Percentiles rank a stretch among this genome's conserved stretches.
Conservation (phyloP, 306 rosid genomes). For the Medicago lupulina region DNA sequence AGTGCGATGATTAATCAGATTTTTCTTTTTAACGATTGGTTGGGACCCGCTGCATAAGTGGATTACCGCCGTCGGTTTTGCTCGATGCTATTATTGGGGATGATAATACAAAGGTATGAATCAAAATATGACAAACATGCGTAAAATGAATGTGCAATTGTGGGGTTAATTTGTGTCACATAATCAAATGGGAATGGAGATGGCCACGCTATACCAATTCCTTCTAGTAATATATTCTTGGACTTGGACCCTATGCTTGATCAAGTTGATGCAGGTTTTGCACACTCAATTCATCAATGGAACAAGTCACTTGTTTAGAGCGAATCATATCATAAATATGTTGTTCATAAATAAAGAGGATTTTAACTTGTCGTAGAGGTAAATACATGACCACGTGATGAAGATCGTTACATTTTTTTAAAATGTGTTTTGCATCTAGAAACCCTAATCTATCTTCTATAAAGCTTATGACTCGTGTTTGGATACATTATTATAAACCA, state of each 20-base stretch:
- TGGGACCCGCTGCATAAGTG: neutral
- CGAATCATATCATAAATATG: too few species aligned
- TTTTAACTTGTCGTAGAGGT: too few species aligned
- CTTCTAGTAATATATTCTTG: neutral
- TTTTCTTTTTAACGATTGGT: neutral
- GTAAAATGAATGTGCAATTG: neutral
- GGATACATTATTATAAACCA: too few species aligned
- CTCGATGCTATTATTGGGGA: neutral
- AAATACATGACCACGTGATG: too few species aligned
- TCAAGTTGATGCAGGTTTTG: neutral
- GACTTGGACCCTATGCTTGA: neutral
- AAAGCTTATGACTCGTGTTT: too few species aligned
- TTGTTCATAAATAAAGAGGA: too few species aligned
- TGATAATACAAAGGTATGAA: too few species aligned
- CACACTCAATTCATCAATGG: too few species aligned
- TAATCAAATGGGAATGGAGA: constrained; percentile 7
- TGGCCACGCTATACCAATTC: neutral
- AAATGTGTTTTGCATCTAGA: too few species aligned
- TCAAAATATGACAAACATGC: neutral
- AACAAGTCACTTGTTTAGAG: too few species aligned
- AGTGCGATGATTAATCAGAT: neutral
- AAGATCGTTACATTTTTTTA: too few species aligned
- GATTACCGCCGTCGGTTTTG: neutral
- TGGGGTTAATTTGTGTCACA: neutral
- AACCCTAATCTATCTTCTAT: too few species aligned